These are phyloP conservation scores for Orychophragmus violaceus DNA, from an alignment of 345 rosid species.

Conservation along the genomic window DNA sequence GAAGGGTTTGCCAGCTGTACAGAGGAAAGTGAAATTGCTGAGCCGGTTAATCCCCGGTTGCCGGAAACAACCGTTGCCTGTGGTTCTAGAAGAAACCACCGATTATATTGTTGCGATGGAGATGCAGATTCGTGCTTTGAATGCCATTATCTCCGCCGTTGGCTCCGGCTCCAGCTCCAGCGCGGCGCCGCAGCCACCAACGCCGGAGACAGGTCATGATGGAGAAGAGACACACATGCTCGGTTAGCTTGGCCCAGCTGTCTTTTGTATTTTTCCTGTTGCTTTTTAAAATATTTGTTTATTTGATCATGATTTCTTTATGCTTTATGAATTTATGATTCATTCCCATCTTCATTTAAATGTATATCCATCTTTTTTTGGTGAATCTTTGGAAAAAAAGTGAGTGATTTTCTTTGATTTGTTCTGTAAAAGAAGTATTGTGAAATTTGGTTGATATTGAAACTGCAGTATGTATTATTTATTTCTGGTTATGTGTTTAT, in stretches of 20 bases:
- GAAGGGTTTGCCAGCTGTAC: conserved; percentile 63
- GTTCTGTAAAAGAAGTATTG: too few relatives aligned
- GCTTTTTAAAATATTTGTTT: neutral
- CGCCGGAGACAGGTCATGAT: neutral
- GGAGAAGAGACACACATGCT: conserved; percentile 11
- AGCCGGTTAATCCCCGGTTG: conserved; percentile 95
- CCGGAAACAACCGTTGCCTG: conserved; percentile 76
- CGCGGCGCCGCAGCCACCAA: neutral
- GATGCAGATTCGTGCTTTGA: conserved; percentile 94
- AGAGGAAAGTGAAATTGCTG: conserved; percentile 60
- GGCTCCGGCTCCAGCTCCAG: conserved; percentile 29
- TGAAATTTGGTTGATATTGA: too few relatives aligned
- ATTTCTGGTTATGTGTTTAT: neutral
- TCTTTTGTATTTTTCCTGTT: neutral
- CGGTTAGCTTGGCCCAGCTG: conserved; percentile 19
- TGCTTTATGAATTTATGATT: neutral
- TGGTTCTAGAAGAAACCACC: conserved; percentile 79
- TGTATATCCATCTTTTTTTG: neutral
- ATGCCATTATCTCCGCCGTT: conserved; percentile 41
- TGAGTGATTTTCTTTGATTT: too few relatives aligned
- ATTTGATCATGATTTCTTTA: neutral
- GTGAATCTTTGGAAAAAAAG: neutral
- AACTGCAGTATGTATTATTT: too few relatives aligned
- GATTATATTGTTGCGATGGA: conserved; percentile 92
- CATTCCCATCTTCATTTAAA: neutral